Base-by-base conservation (phyloP, 140 eudicot genomes). In the Senecio squalidus region DNA sequence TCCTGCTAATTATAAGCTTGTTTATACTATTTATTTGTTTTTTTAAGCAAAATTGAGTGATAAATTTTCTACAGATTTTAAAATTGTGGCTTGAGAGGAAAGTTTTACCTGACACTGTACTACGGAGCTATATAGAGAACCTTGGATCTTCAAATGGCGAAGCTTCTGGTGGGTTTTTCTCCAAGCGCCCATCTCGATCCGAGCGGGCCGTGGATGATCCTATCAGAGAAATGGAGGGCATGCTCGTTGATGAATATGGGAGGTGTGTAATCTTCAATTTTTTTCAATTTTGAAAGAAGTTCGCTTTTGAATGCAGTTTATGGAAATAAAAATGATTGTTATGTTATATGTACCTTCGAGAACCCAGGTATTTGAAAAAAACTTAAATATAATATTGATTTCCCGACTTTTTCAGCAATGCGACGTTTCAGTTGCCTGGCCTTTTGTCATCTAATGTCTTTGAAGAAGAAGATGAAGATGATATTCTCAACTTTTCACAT, bases 201-300 rank as follows among this genome's bases (percentile, higher is more conserved):
- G 96, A 91, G 67, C 72, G 98, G 31, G 73, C 96, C 49, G 67
- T 91, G 21, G 98, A 91, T 70, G 98, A 87, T 75, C 98, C 98
- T 15, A 70, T 91, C 20, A 86, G 98, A 79, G 98, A 81, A 48
- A 86, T 91, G 92, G 98, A 86, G 46, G 96, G 96, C 71, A 87
- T 86, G 96, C 79, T 86, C 53, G 94, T 91, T 60, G 98, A 91
- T 55, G 98, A 91, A 64, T 91, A 91, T 68, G 98, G 98, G 54
- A 87, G 96, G 96, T 91, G 30, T 24, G 67, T 6, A 54, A 41
- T 55, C 40, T 56, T 13, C 43, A 23, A 47, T 9, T 18, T 14
- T 43, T 6, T 7, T 33, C n/a, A n/a, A n/a, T n/a, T n/a, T n/a
- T n/a, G n/a, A n/a, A n/a, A n/a, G n/a, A n/a, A n/a, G n/a, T n/a